Evolutionary conservation across 192 early-diverging fungal species (phyloP).

Genomic region (Entomortierella chlamydospora): DNA sequence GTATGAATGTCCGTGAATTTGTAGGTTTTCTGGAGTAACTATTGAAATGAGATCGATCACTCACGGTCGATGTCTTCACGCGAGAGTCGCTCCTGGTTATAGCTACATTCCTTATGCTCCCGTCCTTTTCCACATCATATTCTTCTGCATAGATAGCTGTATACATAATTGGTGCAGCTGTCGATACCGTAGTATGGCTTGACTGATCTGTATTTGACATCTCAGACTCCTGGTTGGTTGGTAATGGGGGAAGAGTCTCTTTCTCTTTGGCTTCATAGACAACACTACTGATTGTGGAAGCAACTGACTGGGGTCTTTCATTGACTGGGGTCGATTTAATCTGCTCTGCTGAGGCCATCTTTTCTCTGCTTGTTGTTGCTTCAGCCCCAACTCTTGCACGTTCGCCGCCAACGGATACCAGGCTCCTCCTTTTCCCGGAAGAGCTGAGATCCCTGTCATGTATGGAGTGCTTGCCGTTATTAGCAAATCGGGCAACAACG

Average conservation of each 20-base stretch:
- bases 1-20: not conserved
- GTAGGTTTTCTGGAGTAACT: not conserved
- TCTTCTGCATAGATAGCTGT: conserved; percentile 38
- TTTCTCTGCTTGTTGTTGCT: conserved; percentile 16
- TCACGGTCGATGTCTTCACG: not conserved
- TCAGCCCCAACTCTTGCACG: conserved; percentile 28
- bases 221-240: not conserved
- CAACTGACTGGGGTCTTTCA: conserved; percentile 5
- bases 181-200: not conserved
- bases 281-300: conserved; percentile 8
- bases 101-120: conserved; percentile 17
- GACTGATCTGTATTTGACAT: not conserved
- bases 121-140: conserved; percentile 35
- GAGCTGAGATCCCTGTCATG: conserved; percentile 35
- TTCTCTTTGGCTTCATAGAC: conserved; percentile 12
- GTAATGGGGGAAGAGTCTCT: not conserved
- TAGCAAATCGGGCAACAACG: conserved; percentile 43
- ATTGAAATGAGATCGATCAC: not conserved
- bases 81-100: not conserved
- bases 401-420: conserved; percentile 29
- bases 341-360: conserved; percentile 4
- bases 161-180: conserved; percentile 16
- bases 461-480: conserved; percentile 29
- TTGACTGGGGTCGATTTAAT: not conserved
- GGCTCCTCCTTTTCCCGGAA: conserved; percentile 24